phyloP scores from a whole-genome alignment of 805 yeast species.

The Clavispora vitiphila region DNA sequence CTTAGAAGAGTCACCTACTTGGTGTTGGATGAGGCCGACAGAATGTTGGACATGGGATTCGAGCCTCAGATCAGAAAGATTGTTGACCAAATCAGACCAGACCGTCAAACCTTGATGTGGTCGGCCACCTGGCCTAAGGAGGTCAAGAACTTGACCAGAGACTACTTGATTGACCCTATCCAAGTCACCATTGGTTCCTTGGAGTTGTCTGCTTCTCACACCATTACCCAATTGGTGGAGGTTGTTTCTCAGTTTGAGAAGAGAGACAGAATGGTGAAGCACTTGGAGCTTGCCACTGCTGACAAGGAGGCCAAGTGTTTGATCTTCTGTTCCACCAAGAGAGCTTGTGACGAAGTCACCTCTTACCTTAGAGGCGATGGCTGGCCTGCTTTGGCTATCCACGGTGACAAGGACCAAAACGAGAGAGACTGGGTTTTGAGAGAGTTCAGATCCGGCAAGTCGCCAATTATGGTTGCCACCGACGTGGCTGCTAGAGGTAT shows the following conservation, averaged over 20 bases:
- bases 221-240: constrained; percentile 88
- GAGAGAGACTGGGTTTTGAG: constrained; percentile 98
- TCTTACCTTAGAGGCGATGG: constrained; percentile 90
- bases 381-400: constrained; percentile 98
- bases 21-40: constrained; percentile 98
- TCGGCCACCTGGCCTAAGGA: constrained; percentile 99
- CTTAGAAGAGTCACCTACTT: constrained; percentile 93
- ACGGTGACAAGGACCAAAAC: constrained; percentile 96
- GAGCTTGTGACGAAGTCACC: constrained; percentile 95
- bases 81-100: constrained; percentile 97
- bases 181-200: constrained; percentile 96
- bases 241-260: constrained; percentile 89
- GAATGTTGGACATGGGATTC: constrained; percentile 99
- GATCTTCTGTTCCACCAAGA: constrained; percentile 93
- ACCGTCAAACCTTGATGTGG: constrained; percentile 99
- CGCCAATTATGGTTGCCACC: constrained; percentile 98
- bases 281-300: constrained; percentile 73
- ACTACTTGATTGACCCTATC: constrained; percentile 86
- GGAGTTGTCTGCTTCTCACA: constrained; percentile 95
- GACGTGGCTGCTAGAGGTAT: constrained; percentile 99
- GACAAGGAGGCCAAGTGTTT: constrained; percentile 72
- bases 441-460: constrained; percentile 88
- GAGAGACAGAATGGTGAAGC: constrained; percentile 82
- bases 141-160: constrained; percentile 88
- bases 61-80: constrained; percentile 99